Conservation (phyloP, 306 rosid genomes). For the Cucurbita moschata region DNA sequence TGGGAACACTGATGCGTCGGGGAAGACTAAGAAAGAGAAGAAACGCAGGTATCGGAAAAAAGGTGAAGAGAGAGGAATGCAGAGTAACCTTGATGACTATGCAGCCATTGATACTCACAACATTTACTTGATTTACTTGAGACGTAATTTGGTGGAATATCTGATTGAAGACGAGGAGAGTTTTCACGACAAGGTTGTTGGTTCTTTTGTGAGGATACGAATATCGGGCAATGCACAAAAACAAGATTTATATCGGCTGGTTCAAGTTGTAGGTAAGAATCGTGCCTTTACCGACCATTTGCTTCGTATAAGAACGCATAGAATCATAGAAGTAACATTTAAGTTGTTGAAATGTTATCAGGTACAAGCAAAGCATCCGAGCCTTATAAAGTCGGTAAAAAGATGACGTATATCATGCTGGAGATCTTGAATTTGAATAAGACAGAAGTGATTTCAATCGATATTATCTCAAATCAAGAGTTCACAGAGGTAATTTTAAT, state of each 20-base stretch:
- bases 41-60: conserved; percentile 64
- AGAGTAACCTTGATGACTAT: conserved; percentile 77
- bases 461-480: conserved; percentile 97
- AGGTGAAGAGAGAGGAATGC: conserved; percentile 63
- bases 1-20: conserved; percentile 34
- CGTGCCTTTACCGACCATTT: not conserved
- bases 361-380: conserved; percentile 94
- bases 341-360: conserved; percentile 21
- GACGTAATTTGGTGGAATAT: conserved; percentile 85
- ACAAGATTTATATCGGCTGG: conserved; percentile 99
- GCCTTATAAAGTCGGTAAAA: conserved; percentile 98
- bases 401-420: conserved; percentile 54
- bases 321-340: not conserved
- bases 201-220: conserved; percentile 91
- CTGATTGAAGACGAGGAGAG: conserved; percentile 65
- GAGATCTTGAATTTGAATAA: conserved; percentile 96
- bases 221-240: conserved; percentile 92
- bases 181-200: conserved; percentile 65
- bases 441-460: conserved; percentile 81
- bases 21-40: conserved; percentile 59
- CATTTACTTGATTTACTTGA: conserved; percentile 78
- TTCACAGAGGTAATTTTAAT: conserved; percentile 77
- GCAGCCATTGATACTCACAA: conserved; percentile 93
- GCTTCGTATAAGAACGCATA: not conserved
- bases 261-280: conserved; percentile 82